Evolutionary conservation across 2,329 filamentous ascomycete genomes (phyloP), one percentile per base, ranked within the genome.

Genomic region (Monilinia aucupariae): DNA sequence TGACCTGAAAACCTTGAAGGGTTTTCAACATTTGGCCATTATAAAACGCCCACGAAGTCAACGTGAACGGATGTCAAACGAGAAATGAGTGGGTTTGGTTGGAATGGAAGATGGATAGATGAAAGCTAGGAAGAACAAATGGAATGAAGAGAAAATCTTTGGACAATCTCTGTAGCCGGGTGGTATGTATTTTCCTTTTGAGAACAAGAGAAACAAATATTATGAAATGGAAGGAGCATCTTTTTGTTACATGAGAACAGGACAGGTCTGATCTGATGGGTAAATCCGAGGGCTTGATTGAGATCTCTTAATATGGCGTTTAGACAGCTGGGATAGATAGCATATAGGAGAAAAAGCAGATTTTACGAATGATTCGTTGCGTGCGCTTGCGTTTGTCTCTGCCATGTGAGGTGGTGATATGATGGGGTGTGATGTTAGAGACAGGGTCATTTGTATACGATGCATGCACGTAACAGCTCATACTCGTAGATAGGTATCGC

Each of bases 281-380:
- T 22, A 47, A 43, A 47, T 34, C 20, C 41, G n/a, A 47, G 45
- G 25, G 25, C 43, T 41, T 25, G 41, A 41, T 39, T 47, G n/a
- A 62, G 49, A 62, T 62, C 43, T 41, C 50, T 47, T 62, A 56
- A 62, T 62, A 56, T 48, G 59, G 51, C 59, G 43, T 62, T 62
- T 56, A 62, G 59, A 62, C 32, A 58, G 30, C 41, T 37, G 54
- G 59, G 51, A 62, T 62, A 62, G 51, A 62, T 62, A 56, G 59
- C 41, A 61, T 61, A 50, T 45, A 55, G 32, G 41, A 37, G 32
- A 34, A 49, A n/a, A 61, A 30, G 37, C 41, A 62, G 41, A 37
- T 48, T 39, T 59, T 56, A 47, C 30, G 22, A 51, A 54, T 41
- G 17, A 30, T 20, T 20, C 22, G 15, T 32, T 39, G 27, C 5